Evolutionary conservation across 139 green algal genomes (phyloP).

Genomic region (Zygnema circumcarinatum): DNA sequence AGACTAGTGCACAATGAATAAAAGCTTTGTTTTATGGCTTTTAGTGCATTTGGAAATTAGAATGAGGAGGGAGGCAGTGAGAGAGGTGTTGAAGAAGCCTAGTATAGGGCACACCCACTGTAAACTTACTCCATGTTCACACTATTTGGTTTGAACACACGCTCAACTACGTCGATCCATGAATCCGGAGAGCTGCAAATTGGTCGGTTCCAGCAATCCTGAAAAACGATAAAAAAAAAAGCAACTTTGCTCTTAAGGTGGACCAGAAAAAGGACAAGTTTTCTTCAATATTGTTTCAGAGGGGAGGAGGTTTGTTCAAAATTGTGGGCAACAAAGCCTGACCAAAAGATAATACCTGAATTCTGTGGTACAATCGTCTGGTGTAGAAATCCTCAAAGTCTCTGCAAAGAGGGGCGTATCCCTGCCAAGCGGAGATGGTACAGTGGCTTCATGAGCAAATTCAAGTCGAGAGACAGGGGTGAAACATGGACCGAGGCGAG

Average conservation of each 20-base stretch:
- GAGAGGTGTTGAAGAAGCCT: too few relatives aligned
- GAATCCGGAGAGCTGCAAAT: slow-evolving; percentile 86
- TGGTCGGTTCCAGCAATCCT: slow-evolving; percentile 94
- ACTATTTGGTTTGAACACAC: slow-evolving; percentile 11
- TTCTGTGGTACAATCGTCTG: slow-evolving; percentile 86
- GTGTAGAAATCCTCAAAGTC: slow-evolving; percentile 96
- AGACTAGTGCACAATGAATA: too few relatives aligned
- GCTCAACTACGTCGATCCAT: slow-evolving; percentile 91
- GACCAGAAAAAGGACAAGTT: not conserved
- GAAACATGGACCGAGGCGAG: not conserved
- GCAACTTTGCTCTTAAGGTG: not conserved
- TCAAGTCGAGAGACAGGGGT: not conserved
- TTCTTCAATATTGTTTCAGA: not conserved
- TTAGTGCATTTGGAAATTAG: too few relatives aligned
- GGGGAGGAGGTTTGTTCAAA: too few relatives aligned
- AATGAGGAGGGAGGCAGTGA: too few relatives aligned
- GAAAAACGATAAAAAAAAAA: slow-evolving; percentile 4
- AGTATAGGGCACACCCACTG: too few relatives aligned
- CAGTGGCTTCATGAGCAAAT: not conserved
- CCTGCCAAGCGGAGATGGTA: slow-evolving; percentile 53
- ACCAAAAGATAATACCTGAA: slow-evolving; percentile 69
- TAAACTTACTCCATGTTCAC: slow-evolving; percentile 27
- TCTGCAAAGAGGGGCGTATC: slow-evolving; percentile 86
- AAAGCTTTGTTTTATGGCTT: too few relatives aligned
- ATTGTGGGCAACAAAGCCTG: too few relatives aligned